Base-by-base conservation (phyloP, 2,329 filamentous ascomycete genomes). In the Zymoseptoria pseudotritici region DNA sequence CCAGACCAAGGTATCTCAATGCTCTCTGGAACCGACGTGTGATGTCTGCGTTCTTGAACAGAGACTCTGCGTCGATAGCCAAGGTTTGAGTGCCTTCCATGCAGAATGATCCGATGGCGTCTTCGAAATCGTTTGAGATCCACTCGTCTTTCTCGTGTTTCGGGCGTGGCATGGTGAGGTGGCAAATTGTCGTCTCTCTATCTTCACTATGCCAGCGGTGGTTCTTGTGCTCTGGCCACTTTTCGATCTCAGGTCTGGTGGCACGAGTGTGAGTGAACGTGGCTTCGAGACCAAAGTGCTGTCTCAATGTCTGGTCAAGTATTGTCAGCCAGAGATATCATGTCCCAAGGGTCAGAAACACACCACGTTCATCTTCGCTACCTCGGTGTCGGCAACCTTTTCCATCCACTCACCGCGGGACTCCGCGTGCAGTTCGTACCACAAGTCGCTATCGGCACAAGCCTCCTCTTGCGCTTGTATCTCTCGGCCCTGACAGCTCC, bases 131-230 rank as follows among this genome's bases (percentile, higher is more conserved):
- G 29, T n/a, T 60, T 3, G 54, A 2, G 10, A 11, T 10, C 29
- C 29, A 36, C 29, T 36, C 8, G 11, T 36, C 29, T 9, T 9
- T 13, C 11, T 13, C 11, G 29, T 9, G 53, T 9, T 58, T 9
- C 4, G 24, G 21, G 26, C 50, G 50, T 17, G 61, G 53, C 4
- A 65, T 49, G 4, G 60, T 63, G 19, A 67, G 46, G 29, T 61
- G 64, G 54, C 66, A 67, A 19, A 66, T 57, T 24, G 63, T 68
- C 1, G 62, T 66, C 53, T 59, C 54, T 11, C 62, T 55, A 10
- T 50, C 11, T 21, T 62, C 36, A 19, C 24, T 11, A 29, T 61
- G 60, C 50, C 56, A 65, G 2, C 42, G n/a, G 31, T 67, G 59
- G 26, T 61, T 61, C 17, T 42, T 36, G 24, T 61, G 55, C 17